These are phyloP conservation scores for Zoysia pacifica DNA, from an alignment of 176 grass and related monocot species.

Conservation along the genomic window DNA sequence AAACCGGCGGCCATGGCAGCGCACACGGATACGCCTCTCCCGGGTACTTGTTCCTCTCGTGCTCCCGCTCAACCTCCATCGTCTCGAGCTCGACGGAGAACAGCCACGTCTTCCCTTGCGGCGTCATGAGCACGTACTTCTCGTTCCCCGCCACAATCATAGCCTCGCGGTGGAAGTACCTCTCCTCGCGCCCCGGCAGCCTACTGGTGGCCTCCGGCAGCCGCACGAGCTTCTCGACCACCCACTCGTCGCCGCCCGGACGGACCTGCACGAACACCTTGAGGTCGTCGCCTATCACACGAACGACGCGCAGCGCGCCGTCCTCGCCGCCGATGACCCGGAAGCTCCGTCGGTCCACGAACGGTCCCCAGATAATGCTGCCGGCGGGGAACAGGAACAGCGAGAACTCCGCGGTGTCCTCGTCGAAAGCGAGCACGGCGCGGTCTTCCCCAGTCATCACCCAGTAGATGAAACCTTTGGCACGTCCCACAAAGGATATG, in stretches of 20 bases:
- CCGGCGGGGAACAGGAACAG: neutral
- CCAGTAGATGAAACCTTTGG: conserved; percentile 13
- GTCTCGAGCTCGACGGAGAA: conserved; percentile 34
- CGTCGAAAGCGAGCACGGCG: conserved; percentile 23
- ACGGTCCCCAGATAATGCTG: too few relatives aligned
- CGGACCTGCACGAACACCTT: neutral
- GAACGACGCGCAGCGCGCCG: neutral
- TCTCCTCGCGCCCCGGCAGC: neutral
- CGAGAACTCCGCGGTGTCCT: conserved; percentile 22
- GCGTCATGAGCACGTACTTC: conserved; percentile 4
- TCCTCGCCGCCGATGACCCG: neutral
- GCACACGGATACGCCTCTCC: neutral
- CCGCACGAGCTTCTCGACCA: conserved; percentile 4
- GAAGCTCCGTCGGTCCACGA: neutral
- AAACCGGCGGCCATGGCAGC: conserved; percentile 23
- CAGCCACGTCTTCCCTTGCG: neutral
- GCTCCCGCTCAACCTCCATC: neutral
- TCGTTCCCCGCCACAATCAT: neutral
- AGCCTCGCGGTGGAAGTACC: neutral
- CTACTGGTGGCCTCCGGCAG: conserved; percentile 2
- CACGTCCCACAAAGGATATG: neutral
- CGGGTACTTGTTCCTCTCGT: conserved; percentile 2
- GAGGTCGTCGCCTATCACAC: neutral
- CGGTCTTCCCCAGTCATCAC: neutral
- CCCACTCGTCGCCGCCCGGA: neutral